Base-by-base conservation (phyloP, 148 eudicot species). In the Silene uniflora region DNA sequence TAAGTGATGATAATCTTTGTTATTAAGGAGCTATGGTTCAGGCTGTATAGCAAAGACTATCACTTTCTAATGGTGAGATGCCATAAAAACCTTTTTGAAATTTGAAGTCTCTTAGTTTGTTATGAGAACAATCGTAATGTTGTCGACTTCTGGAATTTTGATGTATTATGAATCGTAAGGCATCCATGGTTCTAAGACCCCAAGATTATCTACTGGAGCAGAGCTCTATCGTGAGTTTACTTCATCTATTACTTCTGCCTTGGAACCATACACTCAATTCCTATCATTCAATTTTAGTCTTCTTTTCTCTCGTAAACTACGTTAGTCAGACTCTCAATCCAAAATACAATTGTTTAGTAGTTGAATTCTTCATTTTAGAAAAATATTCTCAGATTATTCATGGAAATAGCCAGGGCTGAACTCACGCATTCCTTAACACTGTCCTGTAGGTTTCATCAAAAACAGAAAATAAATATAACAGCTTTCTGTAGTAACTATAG, bases 151-250 rank as follows among this genome's bases (percentile, higher is more conserved):
- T 27, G 1, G 29, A 2, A 27, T 27, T 27, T 27, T 27, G 29
- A 27, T 27, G 29, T 27, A 27, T 27, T 27, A 27, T 27, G 29
- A 1, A 27, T 27, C 29, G 2, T 27, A n/a, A n/a, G 39, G 95
- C 93, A 18, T 81, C 90, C 69, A 87, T 92, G 98, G 74, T 86
- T 75, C 82, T 92, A 29, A 88, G 73, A 81, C 98, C 98, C 18
- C 85, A 89, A 73, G 96, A 90, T 76, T 90, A 92, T 81, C 84
- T 92, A 71, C 71, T 92, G 76, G 90, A 90, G 85, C 95, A 90
- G 79, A 89, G 85, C 68, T 90, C 96, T 24, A 83, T 90, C 76
- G 96, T 92, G 85, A 86, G 91, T 82, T 69, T 62, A 47, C 52
- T 69, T 42, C 49, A 29, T 72, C 52, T 7, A 47, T 14, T 60